Percentiles rank a stretch among this genome's conserved stretches.
phyloP scores from a whole-genome alignment of 1,284 basidiomycete genomes.

The Apiotrichum brassicae region DNA sequence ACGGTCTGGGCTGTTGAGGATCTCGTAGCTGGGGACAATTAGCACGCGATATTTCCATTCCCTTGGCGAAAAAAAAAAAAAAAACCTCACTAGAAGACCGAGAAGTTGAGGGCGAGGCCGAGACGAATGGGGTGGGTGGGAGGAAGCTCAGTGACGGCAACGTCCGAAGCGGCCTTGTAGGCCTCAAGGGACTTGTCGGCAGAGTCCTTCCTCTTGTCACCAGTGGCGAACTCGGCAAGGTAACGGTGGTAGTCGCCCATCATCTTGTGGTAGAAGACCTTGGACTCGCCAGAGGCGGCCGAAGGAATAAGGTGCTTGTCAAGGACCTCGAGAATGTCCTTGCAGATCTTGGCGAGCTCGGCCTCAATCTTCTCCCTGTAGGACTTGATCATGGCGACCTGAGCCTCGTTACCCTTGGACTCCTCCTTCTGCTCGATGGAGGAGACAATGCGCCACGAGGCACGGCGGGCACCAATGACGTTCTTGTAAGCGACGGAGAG shows the following conservation, averaged over 20 bases:
- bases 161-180: constrained; percentile 98
- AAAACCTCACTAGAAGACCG: constrained; percentile 88
- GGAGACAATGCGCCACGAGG: constrained; percentile 98
- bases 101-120: constrained; percentile 98
- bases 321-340: constrained; percentile 97
- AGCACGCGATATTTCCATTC: neutral
- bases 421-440: constrained; percentile 99
- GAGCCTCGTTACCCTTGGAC: constrained; percentile 96
- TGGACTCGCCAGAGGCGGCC: constrained; percentile 94
- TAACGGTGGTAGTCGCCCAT: constrained; percentile 99
- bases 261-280: constrained; percentile 99
- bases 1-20: constrained; percentile 94
- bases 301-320: constrained; percentile 99
- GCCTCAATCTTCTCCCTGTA: constrained; percentile 98
- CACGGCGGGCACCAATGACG: constrained; percentile 97
- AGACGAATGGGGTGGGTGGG: constrained; percentile 99
- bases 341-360: constrained; percentile 98
- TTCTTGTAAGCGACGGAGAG: constrained; percentile 99
- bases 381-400: constrained; percentile 97
- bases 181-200: constrained; percentile 98
- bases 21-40: constrained; percentile 68
- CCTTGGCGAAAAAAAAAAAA: constrained; percentile 1
- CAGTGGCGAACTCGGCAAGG: constrained; percentile 98
- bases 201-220: constrained; percentile 96
- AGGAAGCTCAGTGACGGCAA: constrained; percentile 94